Conservation (phyloP, 2,329 filamentous ascomycete genomes). For the Huntiella savannae region DNA sequence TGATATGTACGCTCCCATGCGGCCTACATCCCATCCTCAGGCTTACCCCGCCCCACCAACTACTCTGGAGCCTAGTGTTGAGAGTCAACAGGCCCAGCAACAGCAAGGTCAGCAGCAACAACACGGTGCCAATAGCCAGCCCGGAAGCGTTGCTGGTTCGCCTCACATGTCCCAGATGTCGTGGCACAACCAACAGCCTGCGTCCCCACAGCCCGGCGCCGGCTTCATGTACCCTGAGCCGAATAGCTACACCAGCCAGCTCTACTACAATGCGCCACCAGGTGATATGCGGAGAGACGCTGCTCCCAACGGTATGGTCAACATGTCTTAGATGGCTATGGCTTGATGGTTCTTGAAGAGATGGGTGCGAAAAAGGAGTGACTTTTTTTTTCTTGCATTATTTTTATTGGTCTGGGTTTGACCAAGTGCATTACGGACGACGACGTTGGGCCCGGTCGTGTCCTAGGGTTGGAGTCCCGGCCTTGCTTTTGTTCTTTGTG, state of each 20-base stretch:
- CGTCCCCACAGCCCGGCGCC: conserved; percentile 33
- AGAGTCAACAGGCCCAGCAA: conserved; percentile 27
- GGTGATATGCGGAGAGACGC: conserved; percentile 22
- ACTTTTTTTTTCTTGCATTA: too few relatives aligned
- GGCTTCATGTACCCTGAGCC: conserved; percentile 66
- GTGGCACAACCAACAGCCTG: conserved; percentile 42
- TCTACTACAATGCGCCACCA: conserved; percentile 44
- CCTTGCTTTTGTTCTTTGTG: too few relatives aligned
- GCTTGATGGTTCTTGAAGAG: too few relatives aligned
- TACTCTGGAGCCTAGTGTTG: conserved; percentile 68
- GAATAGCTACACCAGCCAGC: conserved; percentile 49
- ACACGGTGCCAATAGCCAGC: conserved; percentile 23
- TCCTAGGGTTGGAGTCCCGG: not conserved
- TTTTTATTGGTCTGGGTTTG: too few relatives aligned
- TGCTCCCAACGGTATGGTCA: conserved; percentile 16
- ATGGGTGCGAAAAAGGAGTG: too few relatives aligned
- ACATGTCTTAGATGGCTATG: conserved; percentile 12
- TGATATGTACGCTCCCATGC: conserved; percentile 45
- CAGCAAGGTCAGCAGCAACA: conserved; percentile 39
- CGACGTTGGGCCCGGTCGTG: not conserved
- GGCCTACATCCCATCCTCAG: conserved; percentile 71
- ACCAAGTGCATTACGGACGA: too few relatives aligned
- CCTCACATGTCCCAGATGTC: conserved; percentile 67
- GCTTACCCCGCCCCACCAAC: conserved; percentile 59
- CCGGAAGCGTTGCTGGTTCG: conserved; percentile 57